Conservation (phyloP, 768 basidiomycete species). For the Kwoniella heveanensis region DNA sequence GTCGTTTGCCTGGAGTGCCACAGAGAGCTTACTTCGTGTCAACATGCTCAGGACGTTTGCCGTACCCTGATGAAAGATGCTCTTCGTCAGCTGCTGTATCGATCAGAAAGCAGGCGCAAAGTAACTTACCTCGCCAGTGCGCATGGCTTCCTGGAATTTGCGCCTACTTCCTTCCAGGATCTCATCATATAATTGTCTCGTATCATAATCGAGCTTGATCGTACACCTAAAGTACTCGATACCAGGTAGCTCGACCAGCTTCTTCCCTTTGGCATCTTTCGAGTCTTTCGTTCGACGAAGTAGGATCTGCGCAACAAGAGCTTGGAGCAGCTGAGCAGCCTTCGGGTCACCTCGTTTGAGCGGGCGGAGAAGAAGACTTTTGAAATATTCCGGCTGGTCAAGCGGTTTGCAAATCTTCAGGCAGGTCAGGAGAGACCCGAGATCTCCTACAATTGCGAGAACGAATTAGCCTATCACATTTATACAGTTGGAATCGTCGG, state of each 20-base stretch:
- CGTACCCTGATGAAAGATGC: conserved; percentile 13
- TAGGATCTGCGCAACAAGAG: conserved; percentile 26
- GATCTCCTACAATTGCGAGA: conserved; percentile 70
- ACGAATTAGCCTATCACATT: too few species aligned
- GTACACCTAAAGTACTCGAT: conserved; percentile 67
- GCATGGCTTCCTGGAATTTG: conserved; percentile 32
- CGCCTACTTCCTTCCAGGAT: conserved; percentile 22
- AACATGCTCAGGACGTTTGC: conserved; percentile 45
- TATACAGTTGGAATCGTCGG: too few species aligned
- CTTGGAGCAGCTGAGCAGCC: conserved; percentile 69
- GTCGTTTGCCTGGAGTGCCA: not conserved
- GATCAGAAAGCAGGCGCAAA: not conserved
- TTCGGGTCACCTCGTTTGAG: conserved; percentile 68
- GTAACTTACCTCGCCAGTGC: conserved; percentile 36
- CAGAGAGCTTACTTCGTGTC: conserved; percentile 36
- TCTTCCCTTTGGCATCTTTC: conserved; percentile 75
- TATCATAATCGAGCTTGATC: conserved; percentile 42
- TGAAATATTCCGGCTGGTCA: conserved; percentile 78
- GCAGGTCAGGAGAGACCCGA: conserved; percentile 83
- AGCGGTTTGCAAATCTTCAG: conserved; percentile 81
- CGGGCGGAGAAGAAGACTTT: conserved; percentile 74
- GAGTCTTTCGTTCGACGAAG: conserved; percentile 62
- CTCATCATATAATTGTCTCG: conserved; percentile 43
- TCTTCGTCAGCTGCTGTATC: conserved; percentile 1
- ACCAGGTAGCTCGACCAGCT: conserved; percentile 74